Conservation (phyloP, 345 rosid species). For the Euphorbia peplus region DNA sequence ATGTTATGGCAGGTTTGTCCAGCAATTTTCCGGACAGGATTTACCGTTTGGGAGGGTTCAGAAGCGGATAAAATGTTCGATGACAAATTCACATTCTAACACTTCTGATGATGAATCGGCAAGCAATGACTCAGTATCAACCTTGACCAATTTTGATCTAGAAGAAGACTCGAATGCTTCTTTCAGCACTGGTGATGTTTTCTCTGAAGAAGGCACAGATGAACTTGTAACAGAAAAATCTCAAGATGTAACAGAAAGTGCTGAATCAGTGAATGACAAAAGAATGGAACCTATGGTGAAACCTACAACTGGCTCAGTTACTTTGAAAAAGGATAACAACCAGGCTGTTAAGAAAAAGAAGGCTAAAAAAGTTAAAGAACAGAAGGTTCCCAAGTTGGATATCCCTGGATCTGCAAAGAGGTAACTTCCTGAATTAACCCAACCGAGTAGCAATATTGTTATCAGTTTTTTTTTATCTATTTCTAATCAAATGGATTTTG, state of each 20-base stretch:
- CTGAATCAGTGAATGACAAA: conserved; percentile 22
- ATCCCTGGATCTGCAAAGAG: conserved; percentile 66
- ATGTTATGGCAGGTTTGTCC: conserved; percentile 57
- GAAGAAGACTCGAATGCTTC: conserved; percentile 20
- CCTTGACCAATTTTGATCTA: conserved; percentile 14
- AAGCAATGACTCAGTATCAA: conserved; percentile 19
- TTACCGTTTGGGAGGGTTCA: conserved; percentile 68
- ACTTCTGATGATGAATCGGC: conserved; percentile 28
- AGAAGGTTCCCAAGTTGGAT: conserved; percentile 34
- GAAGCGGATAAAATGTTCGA: conserved; percentile 67
- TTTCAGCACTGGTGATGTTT: conserved; percentile 20
- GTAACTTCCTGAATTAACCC: conserved; percentile 25
- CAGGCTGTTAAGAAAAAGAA: conserved; percentile 31
- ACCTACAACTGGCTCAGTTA: conserved; percentile 13
- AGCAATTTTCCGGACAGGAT: conserved; percentile 44
- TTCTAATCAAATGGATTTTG: neutral
- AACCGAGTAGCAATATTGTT: neutral
- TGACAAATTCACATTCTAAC: conserved; percentile 29
- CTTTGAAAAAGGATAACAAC: conserved; percentile 22
- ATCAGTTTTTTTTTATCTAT: neutral
- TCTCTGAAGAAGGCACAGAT: conserved; percentile 26
- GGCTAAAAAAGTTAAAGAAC: conserved; percentile 30
- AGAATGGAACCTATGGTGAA: conserved; percentile 1
- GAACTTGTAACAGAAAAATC: conserved; percentile 21
- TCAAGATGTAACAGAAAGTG: conserved; percentile 32